A percentile compares a stretch with the other conserved stretches of the same genome.
phyloP scores from a whole-genome alignment of 2,329 filamentous ascomycete species.

The Dothiorella sarmentorum region DNA sequence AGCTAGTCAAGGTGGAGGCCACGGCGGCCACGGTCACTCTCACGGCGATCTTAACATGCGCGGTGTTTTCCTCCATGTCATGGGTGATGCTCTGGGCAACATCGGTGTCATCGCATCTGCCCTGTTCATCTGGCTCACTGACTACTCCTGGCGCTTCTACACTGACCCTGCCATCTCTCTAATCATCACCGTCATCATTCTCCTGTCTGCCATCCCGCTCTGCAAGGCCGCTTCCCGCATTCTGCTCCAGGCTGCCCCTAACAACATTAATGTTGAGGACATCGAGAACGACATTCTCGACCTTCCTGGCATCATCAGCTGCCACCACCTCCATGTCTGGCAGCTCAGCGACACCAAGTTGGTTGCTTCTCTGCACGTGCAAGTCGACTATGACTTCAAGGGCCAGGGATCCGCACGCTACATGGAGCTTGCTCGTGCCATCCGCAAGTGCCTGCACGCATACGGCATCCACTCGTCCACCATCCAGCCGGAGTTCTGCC shows the following conservation, averaged over 20 bases:
- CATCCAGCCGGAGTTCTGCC: conserved; percentile 83
- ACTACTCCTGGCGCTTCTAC: conserved; percentile 78
- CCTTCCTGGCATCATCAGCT: conserved; percentile 81
- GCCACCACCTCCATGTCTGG: conserved; percentile 97
- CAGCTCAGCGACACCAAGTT: conserved; percentile 93
- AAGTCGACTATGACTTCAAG: conserved; percentile 85
- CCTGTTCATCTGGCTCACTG: conserved; percentile 85
- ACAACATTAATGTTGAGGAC: conserved; percentile 81
- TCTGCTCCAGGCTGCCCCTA: conserved; percentile 87
- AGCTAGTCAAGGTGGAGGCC: conserved; percentile 44
- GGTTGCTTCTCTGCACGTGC: conserved; percentile 88
- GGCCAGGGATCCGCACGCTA: conserved; percentile 74
- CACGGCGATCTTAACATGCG: conserved; percentile 93
- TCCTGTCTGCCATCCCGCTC: conserved; percentile 71
- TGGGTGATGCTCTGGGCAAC: conserved; percentile 83
- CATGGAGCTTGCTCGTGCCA: conserved; percentile 82
- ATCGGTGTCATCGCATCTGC: conserved; percentile 81
- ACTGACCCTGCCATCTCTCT: conserved; percentile 90
- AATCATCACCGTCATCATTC: conserved; percentile 78
- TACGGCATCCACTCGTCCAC: conserved; percentile 97
- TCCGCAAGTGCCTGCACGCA: conserved; percentile 83
- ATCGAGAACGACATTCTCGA: conserved; percentile 87
- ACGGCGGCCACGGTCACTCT: conserved; percentile 66
- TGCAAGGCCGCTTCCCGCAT: conserved; percentile 81
- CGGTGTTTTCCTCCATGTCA: conserved; percentile 65